Percentiles rank a stretch among this genome's conserved stretches.
Evolutionary conservation across 2,329 filamentous ascomycete genomes (phyloP).

Genomic region (Colletotrichum noveboracense): DNA sequence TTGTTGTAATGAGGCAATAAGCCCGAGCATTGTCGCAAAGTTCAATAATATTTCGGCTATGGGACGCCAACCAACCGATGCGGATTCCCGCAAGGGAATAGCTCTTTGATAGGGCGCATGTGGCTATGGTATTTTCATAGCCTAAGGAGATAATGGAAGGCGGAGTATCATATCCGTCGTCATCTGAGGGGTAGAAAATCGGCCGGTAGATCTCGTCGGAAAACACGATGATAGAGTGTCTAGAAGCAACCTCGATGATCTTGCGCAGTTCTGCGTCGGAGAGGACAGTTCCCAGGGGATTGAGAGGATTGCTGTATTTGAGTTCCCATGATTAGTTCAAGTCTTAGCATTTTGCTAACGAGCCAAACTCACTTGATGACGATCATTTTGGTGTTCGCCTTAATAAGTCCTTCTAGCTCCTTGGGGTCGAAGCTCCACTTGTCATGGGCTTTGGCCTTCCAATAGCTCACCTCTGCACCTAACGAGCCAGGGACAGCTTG

Average conservation of each 20-base stretch:
- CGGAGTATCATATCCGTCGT: not conserved
- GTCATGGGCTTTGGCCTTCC: not conserved
- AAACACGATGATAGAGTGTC: not conserved
- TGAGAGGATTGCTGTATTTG: not conserved
- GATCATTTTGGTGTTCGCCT: not conserved
- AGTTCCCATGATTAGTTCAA: not conserved
- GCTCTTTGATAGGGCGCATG: not conserved
- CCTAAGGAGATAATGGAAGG: not conserved
- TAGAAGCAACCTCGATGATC: not conserved
- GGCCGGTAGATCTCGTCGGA: not conserved
- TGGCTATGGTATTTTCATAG: not conserved
- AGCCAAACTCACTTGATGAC: not conserved
- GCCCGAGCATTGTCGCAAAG: not conserved
- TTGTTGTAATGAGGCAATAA: not conserved
- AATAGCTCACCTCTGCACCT: not conserved
- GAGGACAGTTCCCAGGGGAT: not conserved
- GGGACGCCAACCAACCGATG: not conserved
- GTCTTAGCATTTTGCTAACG: not conserved
- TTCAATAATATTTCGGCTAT: not conserved
- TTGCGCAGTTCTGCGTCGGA: not conserved
- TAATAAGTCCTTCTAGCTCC: not conserved
- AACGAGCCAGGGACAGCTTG: not conserved
- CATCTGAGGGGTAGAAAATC: not conserved
- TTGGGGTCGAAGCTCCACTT: not conserved
- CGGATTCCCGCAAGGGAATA: not conserved